Evolutionary conservation across 1,139 yeast genomes (phyloP).

Genomic region (Candida tetrigidarum): DNA sequence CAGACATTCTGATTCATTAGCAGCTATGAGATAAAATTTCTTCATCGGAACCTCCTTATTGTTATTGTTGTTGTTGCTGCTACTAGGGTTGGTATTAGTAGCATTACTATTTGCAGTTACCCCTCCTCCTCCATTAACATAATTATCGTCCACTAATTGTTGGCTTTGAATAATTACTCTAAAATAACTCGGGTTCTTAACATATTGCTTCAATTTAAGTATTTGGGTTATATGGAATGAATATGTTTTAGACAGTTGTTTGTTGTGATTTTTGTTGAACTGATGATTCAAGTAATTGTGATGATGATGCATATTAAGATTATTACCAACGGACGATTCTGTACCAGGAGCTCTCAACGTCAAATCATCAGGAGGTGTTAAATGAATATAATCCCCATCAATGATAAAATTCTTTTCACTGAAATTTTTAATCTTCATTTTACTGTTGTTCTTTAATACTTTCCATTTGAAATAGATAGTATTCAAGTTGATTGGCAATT

Average conservation of each 20-base stretch:
- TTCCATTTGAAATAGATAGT: constrained; percentile 60
- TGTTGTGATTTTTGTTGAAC: constrained; percentile 39
- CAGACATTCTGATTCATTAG: constrained; percentile 59
- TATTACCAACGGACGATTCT: constrained; percentile 21
- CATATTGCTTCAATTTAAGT: constrained; percentile 73
- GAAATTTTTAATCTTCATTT: constrained; percentile 67
- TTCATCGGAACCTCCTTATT: constrained; percentile 47
- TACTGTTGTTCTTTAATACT: constrained; percentile 88
- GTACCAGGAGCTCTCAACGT: constrained; percentile 51
- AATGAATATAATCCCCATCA: constrained; percentile 92
- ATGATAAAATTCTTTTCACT: constrained; percentile 82
- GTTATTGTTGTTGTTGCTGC: constrained; percentile 13
- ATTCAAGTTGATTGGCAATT: constrained; percentile 41
- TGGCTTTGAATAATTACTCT: constrained; percentile 77
- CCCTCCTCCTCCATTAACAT: constrained; percentile 15
- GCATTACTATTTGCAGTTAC: constrained; percentile 15
- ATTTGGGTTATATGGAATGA: constrained; percentile 88
- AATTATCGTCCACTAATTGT: constrained; percentile 40
- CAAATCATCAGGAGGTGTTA: constrained; percentile 74
- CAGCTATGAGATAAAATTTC: constrained; percentile 87
- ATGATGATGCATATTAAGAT: constrained; percentile 21
- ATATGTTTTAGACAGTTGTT: constrained; percentile 68
- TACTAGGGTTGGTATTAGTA: no score
- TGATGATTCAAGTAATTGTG: constrained; percentile 51
- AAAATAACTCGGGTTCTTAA: constrained; percentile 77